These are phyloP conservation scores for Aspergillus sparsus DNA, from an alignment of 495 filamentous ascomycete species.

Conservation along the genomic window DNA sequence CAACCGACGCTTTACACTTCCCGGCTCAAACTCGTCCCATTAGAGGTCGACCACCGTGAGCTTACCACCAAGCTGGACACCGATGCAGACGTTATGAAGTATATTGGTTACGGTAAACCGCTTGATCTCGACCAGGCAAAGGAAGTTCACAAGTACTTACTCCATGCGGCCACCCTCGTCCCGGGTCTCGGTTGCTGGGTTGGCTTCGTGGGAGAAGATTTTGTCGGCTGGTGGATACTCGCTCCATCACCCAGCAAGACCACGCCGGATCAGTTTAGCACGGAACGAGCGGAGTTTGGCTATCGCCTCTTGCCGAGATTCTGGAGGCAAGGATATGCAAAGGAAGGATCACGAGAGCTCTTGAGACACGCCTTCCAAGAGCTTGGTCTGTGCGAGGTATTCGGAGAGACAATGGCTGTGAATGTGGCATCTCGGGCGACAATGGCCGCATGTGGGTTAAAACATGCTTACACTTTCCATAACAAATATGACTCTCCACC, in stretches of 20 bases:
- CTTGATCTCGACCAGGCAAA: constrained; percentile 15
- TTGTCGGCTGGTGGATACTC: constrained; percentile 26
- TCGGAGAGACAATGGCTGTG: constrained; percentile 26
- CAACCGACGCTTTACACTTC: constrained; percentile 15
- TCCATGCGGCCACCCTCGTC: constrained; percentile 7
- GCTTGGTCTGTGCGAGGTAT: constrained; percentile 19
- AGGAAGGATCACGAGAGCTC: constrained; percentile 20
- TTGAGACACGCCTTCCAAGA: constrained; percentile 19
- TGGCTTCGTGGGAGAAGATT: constrained; percentile 17
- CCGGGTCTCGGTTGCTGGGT: constrained; percentile 22
- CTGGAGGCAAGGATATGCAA: constrained; percentile 24
- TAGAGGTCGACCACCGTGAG: constrained; percentile 13
- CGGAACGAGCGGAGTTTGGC: constrained; percentile 16
- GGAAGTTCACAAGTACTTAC: constrained; percentile 22
- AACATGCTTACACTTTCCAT: constrained; percentile 20
- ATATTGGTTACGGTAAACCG: constrained; percentile 22
- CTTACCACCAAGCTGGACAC: constrained; percentile 20
- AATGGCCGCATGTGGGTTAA: constrained; percentile 22
- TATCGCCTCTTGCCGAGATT: constrained; percentile 18
- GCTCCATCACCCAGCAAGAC: constrained; percentile 9
- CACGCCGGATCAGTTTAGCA: constrained; percentile 17
- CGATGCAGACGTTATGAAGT: constrained; percentile 21
- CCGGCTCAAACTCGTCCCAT: constrained; percentile 20
- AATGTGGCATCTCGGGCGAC: constrained; percentile 14
- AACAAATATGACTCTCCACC: constrained; percentile 22